Percentiles rank a stretch among this genome's conserved stretches.
Evolutionary conservation across 2,329 filamentous ascomycete genomes (phyloP).

Genomic region (Arthrobotrys pseudoclavata): DNA sequence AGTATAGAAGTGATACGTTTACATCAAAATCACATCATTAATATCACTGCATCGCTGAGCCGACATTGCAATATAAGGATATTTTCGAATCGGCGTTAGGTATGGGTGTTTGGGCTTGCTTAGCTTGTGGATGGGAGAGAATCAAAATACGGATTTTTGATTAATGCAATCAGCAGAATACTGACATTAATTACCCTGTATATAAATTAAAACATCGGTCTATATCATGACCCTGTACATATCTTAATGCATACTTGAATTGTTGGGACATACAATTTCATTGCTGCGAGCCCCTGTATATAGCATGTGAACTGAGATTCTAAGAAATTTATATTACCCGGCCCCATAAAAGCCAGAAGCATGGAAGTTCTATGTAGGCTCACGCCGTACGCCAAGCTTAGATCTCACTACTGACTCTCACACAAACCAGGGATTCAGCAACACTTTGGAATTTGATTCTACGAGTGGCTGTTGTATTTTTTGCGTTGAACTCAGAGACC

Average conservation of each 20-base stretch:
- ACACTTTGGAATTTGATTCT: too few species aligned
- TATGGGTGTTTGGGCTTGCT: background rate
- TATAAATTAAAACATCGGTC: slow-evolving; percentile 22
- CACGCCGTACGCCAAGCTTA: too few species aligned
- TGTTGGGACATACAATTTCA: too few species aligned
- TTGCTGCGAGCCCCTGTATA: too few species aligned
- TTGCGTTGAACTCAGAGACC: too few species aligned
- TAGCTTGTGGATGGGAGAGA: background rate
- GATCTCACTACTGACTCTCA: too few species aligned
- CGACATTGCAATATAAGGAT: slow-evolving; percentile 1
- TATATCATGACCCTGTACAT: background rate
- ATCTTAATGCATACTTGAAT: background rate
- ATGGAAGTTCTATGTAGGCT: too few species aligned
- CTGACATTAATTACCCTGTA: slow-evolving; percentile 55
- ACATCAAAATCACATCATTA: background rate
- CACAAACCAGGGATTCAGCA: too few species aligned
- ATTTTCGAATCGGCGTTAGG: slow-evolving; percentile 1
- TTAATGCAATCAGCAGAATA: slow-evolving; percentile 59
- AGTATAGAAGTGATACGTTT: background rate
- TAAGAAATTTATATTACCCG: too few species aligned
- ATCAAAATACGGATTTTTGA: background rate
- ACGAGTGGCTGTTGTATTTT: too few species aligned
- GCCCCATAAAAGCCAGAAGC: too few species aligned
- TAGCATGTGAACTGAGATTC: too few species aligned
- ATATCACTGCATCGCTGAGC: background rate